Base-by-base conservation (phyloP, 352 stramenopile species). In the Pythium periplocum region DNA sequence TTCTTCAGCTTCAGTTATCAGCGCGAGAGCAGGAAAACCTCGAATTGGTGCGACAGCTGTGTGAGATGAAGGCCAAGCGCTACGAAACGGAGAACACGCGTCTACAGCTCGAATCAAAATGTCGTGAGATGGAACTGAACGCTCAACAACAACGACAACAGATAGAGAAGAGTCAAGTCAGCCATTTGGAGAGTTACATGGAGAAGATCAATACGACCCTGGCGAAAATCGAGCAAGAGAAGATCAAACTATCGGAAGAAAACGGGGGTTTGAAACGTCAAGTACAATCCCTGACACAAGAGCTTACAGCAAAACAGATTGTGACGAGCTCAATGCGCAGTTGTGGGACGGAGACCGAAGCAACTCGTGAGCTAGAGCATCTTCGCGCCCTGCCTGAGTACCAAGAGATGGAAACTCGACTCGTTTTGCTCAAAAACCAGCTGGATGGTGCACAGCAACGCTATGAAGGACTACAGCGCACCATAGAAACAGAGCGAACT, bases 11-110 rank as follows among this genome's bases (percentile, higher is more conserved):
- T 9, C 34, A 79, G 31, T 45, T 67, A 0, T 64, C 57, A 1
- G 51, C 56, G 11, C 39, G 65, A 38, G 70, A 86, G 43, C 50
- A 73, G 36, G 75, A 83, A 48, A 86, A 73, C 17, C 47, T 71
- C 2, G 43, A 64, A 3, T 64, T 86, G 7, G 46, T 82, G 41
- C 70, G 75, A 31, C 73, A 74, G 37, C 50, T 86, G 2, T 73
- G 62, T 26, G 56, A 57, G 5, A 64, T 72, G 1, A 78, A 75
- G 42, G 62, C 71, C 30, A 68, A 68, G 42, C 69, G 51, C 33
- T 64, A 59, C 4, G 6, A 53, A 35, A 26, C 17, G 17, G 17
- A 26, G 17, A 26, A 26, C 17, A 26, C 17, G 17, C 17, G 17
- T 26, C 0, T 26, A 26, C 17, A 26, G 17, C 17, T 26, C 17